These are phyloP conservation scores for Hysterangium stoloniferum DNA, from an alignment of 768 basidiomycete species.

Conservation along the genomic window DNA sequence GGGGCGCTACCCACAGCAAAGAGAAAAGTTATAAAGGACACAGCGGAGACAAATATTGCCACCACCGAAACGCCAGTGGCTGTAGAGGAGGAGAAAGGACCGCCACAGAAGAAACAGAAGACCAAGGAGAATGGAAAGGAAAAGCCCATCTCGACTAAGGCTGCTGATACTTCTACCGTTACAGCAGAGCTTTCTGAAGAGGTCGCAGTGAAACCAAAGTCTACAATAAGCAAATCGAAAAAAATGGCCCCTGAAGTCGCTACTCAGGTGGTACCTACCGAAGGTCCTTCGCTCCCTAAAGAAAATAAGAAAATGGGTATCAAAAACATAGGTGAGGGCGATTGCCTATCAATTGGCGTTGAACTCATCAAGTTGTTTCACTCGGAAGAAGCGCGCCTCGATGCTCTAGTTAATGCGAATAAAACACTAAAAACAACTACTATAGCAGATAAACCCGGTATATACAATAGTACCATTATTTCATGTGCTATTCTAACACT, in stretches of 20 bases:
- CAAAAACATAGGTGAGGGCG: too few species aligned
- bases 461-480: too few species aligned
- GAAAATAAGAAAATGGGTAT: too few species aligned
- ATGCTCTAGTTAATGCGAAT: too few species aligned
- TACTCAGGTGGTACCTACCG: not conserved
- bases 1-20: slow-evolving; percentile 4
- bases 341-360: too few species aligned
- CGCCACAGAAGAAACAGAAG: slow-evolving; percentile 7
- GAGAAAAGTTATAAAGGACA: slow-evolving; percentile 15
- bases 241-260: not conserved
- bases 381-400: too few species aligned
- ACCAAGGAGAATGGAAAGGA: slow-evolving; percentile 4
- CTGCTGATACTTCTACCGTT: slow-evolving; percentile 7
- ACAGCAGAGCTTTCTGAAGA: not conserved
- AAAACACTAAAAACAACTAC: too few species aligned
- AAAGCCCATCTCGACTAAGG: slow-evolving; percentile 1
- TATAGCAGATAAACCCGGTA: too few species aligned
- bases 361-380: too few species aligned
- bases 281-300: not conserved
- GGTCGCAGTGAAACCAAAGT: not conserved
- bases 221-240: not conserved
- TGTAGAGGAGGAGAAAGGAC: slow-evolving; percentile 5
- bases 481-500: too few species aligned
- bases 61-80: not conserved
- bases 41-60: slow-evolving; percentile 14